Base-by-base conservation (phyloP, 1,139 yeast species). In the Debaryomyces coudertii region DNA sequence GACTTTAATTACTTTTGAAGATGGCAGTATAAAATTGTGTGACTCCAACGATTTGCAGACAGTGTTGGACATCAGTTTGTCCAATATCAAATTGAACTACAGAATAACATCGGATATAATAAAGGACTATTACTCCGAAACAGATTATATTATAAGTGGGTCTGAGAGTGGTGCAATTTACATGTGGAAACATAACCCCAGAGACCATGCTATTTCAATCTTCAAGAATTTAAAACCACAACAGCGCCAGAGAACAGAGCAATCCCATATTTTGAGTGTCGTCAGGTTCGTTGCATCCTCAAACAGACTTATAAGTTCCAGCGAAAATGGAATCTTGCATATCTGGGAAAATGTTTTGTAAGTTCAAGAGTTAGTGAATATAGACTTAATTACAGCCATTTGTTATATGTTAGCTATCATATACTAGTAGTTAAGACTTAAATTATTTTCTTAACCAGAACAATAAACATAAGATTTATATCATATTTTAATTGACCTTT, bases 271-370 rank as follows among this genome's bases (percentile, higher is more conserved):
- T 14, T 36, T 60, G 29, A 51, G 52, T 36, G 43, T 36, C 15
- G 57, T 57, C 2, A 40, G 45, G 11, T 62, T 54, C 44, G 51
- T 53, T 29, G 16, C 40, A 8, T 33, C 25, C 11, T 20, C 49
- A 12, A 61, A 63, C 44, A 43, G 57, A 23, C 40, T 64, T 14
- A 49, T 62, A 9, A 48, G 56, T 25, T 44, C 61, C 8, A 52
- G 61, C 36, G 65, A 61, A 1, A 51, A 53, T 37, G 68, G 68
- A 5, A 37, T 24, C 14, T 27, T 64, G 12, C 58, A 62, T 44
- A 36, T 60, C 11, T 63, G 68, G 69, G 57, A 62, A n/a, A 55
- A 53, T 36, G 51, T 55, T 4, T 35, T 57, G 23, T 56, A 45
- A 46, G 9, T 1, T 22, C 5, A 11, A n/a, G 11, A 36, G 22